Base-by-base conservation (phyloP, 306 rosid species). In the Rubus parviflorus region DNA sequence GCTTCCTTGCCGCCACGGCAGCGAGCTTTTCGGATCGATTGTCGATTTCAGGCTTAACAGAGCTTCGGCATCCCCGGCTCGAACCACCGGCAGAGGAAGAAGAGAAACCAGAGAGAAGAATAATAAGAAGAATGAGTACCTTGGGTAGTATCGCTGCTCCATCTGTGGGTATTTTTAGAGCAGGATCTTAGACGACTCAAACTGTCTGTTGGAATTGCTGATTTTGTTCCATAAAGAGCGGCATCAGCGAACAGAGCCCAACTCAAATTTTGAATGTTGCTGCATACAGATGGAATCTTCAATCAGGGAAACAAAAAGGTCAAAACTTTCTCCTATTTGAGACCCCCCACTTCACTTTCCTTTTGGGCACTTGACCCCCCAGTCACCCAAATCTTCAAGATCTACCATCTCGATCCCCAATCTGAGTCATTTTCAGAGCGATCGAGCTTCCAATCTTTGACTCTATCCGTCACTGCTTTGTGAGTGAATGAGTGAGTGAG, bases 1-100 rank as follows among this genome's bases (percentile, higher is more conserved):
- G 75, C 68, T 68, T 73, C 84, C 90, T 12, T 40, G 68, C 89
- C 38, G 69, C 98, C 99, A 95, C 76, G 86, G 91, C 72, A 95
- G 87, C 20, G 75, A 71, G 85, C 88, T 78, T 13, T 13, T 70
- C 52, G 76, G 79, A 68, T 92, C 97, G n/a, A 95, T 74, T 48
- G 91, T 74, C 9, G 92, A 84, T 81, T 92, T 90, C 19, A 95
- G 83, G 0, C 85, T 74, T 5, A 92, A 23, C 6, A 95, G 92
- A 51, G 96, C 77, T 62, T 81, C 81, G 0, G 83, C 88, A 52
- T 94, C 98, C 8, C 84, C 88, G 63, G 91, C 86, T 48, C 57
- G 65, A 75, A 73, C 85, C 77, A 10, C 13, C 17, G 30, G 80
- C 15, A 54, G 62, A n/a, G 30, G 80, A 12, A 63, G 62, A n/a